These are phyloP conservation scores for Anisodus tanguticus DNA, from an alignment of 257 asterid genomes.

Conservation along the genomic window DNA sequence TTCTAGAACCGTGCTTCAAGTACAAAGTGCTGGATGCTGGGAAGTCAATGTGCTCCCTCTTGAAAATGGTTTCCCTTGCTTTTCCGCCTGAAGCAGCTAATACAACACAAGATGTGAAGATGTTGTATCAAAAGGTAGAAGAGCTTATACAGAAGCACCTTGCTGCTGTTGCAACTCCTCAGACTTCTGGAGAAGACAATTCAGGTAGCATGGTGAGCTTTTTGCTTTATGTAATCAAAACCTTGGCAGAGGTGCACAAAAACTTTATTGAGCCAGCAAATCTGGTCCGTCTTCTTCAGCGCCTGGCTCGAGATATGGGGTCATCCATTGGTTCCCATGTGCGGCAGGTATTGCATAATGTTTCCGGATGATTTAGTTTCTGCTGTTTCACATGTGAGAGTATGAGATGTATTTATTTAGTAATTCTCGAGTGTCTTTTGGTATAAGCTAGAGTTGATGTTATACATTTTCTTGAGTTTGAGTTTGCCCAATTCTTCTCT, in stretches of 20 bases:
- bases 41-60: constrained; percentile 83
- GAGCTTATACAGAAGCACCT: constrained; percentile 97
- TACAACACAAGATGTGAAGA: constrained; percentile 85
- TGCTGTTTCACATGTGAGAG: neutral
- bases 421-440: neutral
- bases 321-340: constrained; percentile 69
- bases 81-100: constrained; percentile 82
- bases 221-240: constrained; percentile 85
- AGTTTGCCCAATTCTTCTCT: constrained; percentile 22
- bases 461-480: constrained; percentile 20
- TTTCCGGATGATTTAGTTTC: constrained; percentile 28
- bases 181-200: constrained; percentile 85
- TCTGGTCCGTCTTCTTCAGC: constrained; percentile 92
- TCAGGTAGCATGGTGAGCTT: constrained; percentile 93
- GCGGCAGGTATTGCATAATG: constrained; percentile 70
- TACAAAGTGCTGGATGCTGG: constrained; percentile 99
- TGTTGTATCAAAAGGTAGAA: constrained; percentile 93
- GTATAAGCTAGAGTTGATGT: constrained; percentile 14
- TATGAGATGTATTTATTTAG: constrained; percentile 7
- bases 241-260: constrained; percentile 88
- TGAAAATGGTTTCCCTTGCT: constrained; percentile 93
- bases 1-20: constrained; percentile 98
- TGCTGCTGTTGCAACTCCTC: constrained; percentile 88
- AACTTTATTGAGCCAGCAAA: constrained; percentile 79
- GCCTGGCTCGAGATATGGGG: constrained; percentile 93